Percentiles rank a stretch among this genome's conserved stretches.
Evolutionary conservation across 805 yeast species (phyloP).

Genomic region (Teunomyces kruisii): DNA sequence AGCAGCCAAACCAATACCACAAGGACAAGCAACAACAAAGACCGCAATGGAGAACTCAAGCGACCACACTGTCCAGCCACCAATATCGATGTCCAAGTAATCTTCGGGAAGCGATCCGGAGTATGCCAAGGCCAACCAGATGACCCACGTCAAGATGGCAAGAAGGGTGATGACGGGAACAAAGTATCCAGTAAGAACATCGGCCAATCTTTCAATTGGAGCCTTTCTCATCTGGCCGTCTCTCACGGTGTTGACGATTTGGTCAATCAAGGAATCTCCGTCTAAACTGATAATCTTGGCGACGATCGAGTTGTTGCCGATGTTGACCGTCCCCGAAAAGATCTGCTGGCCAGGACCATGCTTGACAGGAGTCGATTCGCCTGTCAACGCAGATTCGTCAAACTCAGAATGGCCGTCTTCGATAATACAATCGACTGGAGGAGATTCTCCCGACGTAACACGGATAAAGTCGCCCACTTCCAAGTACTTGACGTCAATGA

Average conservation of each 20-base stretch:
- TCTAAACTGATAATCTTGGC: slow-evolving; percentile 59
- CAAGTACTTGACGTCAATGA: slow-evolving; percentile 41
- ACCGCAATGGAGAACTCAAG: slow-evolving; percentile 76
- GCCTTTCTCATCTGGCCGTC: slow-evolving; percentile 73
- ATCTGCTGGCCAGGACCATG: slow-evolving; percentile 63
- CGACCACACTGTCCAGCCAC: slow-evolving; percentile 80
- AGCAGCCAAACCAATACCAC: slow-evolving; percentile 83
- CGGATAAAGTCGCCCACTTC: slow-evolving; percentile 54
- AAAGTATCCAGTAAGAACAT: slow-evolving; percentile 64
- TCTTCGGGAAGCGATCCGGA: slow-evolving; percentile 51
- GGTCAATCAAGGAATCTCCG: slow-evolving; percentile 67
- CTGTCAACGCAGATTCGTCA: slow-evolving; percentile 63
- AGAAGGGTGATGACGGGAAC: slow-evolving; percentile 66
- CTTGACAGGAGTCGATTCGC: slow-evolving; percentile 59
- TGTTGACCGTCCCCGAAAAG: slow-evolving; percentile 70
- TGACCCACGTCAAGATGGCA: slow-evolving; percentile 64
- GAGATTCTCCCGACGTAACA: slow-evolving; percentile 56
- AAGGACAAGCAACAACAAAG: slow-evolving; percentile 82
- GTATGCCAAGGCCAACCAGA: slow-evolving; percentile 64
- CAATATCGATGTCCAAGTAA: slow-evolving; percentile 63
- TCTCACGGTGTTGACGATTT: slow-evolving; percentile 66
- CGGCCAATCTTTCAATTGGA: slow-evolving; percentile 72
- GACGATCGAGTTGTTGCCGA: slow-evolving; percentile 52
- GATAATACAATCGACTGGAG: slow-evolving; percentile 57
- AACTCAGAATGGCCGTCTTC: slow-evolving; percentile 48